phyloP scores from a whole-genome alignment of 139 green algal genomes.

The Tetradesmus lagerheimii region DNA sequence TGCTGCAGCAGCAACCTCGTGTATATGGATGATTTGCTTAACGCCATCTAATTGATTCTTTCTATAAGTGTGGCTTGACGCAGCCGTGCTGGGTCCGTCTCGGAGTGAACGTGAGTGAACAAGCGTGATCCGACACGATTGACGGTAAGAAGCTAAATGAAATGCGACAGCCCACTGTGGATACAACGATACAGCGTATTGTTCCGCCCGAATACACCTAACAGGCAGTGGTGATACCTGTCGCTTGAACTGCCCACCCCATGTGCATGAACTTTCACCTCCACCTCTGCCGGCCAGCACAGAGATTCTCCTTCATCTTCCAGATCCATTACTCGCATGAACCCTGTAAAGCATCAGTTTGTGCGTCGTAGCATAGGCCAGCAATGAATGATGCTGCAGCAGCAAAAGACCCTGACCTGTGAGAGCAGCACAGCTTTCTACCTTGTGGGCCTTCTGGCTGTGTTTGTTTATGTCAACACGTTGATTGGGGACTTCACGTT shows the following conservation, averaged over 20 bases:
- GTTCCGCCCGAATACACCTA: not conserved
- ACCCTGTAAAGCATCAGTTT: no score
- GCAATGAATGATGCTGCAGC: not conserved
- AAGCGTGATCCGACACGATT: not conserved
- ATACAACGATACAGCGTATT: not conserved
- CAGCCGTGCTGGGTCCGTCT: not conserved
- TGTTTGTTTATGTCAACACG: conserved; percentile 63
- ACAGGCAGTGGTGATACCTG: not conserved
- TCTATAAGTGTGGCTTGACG: not conserved
- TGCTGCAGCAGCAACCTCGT: not conserved
- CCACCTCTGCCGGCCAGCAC: no score
- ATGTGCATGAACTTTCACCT: no score
- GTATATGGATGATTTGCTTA: not conserved
- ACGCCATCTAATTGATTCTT: not conserved
- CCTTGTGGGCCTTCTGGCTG: not conserved
- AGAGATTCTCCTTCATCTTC: no score
- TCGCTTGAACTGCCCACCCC: not conserved
- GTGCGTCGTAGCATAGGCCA: not conserved
- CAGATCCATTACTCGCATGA: no score
- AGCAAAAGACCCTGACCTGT: not conserved
- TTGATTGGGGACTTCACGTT: conserved; percentile 75
- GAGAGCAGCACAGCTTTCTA: not conserved
- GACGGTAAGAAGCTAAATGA: no score
- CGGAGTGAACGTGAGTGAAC: not conserved
- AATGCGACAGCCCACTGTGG: no score